Conservation (phyloP, 805 yeast species). For the Candida adriatica region DNA sequence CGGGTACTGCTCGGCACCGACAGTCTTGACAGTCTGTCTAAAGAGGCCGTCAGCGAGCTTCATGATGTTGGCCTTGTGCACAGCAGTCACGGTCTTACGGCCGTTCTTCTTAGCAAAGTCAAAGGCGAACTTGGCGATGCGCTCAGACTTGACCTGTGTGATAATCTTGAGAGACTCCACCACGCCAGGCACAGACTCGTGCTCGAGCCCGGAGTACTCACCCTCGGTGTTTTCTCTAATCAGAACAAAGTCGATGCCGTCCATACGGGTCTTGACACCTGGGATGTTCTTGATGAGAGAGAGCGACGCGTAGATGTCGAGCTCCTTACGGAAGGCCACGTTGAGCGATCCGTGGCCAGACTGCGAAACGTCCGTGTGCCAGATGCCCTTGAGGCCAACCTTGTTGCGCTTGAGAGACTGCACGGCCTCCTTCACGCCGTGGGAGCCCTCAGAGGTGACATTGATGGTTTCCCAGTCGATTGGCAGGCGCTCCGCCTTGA, state of each 20-base stretch:
- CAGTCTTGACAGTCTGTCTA: slow-evolving; percentile 86
- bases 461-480: slow-evolving; percentile 88
- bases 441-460: slow-evolving; percentile 45
- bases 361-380: slow-evolving; percentile 82
- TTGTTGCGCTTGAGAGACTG: slow-evolving; percentile 90
- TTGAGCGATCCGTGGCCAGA: slow-evolving; percentile 79
- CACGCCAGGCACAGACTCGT: slow-evolving; percentile 94
- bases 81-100: slow-evolving; percentile 91
- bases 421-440: slow-evolving; percentile 77
- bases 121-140: slow-evolving; percentile 95
- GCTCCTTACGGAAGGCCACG: slow-evolving; percentile 93
- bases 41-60: slow-evolving; percentile 97
- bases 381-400: slow-evolving; percentile 93
- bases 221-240: slow-evolving; percentile 99
- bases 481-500: slow-evolving; percentile 82
- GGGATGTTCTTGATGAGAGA: slow-evolving; percentile 92
- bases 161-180: slow-evolving; percentile 95
- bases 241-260: slow-evolving; percentile 84
- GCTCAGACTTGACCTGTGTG: slow-evolving; percentile 90
- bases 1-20: slow-evolving; percentile 82
- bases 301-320: slow-evolving; percentile 91
- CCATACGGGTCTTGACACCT: slow-evolving; percentile 86
- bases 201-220: slow-evolving; percentile 98
- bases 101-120: slow-evolving; percentile 90
- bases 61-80: slow-evolving; percentile 99